Percentiles rank a stretch among this genome's conserved stretches.
Evolutionary conservation across 2,329 filamentous ascomycete genomes (phyloP).

Genomic region (Phialemoniopsis sp.): DNA sequence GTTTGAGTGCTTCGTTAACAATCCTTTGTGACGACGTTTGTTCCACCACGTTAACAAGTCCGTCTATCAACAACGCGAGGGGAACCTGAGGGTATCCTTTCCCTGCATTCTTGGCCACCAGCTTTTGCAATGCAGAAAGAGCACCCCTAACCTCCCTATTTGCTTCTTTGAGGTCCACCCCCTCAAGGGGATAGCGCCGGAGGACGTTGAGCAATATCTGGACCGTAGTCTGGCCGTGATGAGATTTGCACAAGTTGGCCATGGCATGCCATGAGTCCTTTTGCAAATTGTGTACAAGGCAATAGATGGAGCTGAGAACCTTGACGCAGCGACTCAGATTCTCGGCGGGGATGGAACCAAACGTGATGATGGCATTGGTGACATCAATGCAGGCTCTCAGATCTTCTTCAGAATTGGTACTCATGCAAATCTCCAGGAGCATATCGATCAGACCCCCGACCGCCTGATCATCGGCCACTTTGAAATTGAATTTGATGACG

Average conservation of each 20-base stretch:
- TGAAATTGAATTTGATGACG: constrained; percentile 73
- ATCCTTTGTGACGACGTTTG: constrained; percentile 40
- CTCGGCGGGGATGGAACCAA: constrained; percentile 61
- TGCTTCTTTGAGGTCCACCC: constrained; percentile 44
- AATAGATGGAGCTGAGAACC: constrained; percentile 69
- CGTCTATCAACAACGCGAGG: constrained; percentile 54
- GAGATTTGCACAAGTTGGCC: constrained; percentile 67
- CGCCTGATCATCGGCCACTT: constrained; percentile 59
- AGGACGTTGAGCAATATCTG: constrained; percentile 61
- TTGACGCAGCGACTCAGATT: constrained; percentile 64
- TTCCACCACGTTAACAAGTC: constrained; percentile 46
- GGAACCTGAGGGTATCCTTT: constrained; percentile 58
- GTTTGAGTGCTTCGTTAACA: constrained; percentile 39
- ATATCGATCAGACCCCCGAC: constrained; percentile 58
- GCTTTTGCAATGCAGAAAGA: constrained; percentile 57
- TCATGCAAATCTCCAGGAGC: constrained; percentile 63
- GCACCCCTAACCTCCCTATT: constrained; percentile 58
- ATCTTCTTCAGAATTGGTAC: constrained; percentile 61
- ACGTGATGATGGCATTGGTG: constrained; percentile 68
- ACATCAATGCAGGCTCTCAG: constrained; percentile 64
- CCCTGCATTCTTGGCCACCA: constrained; percentile 55
- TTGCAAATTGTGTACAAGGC: constrained; percentile 55
- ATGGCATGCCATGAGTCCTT: constrained; percentile 68
- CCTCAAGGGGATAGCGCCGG: constrained; percentile 39
- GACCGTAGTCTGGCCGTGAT: constrained; percentile 67